Evolutionary conservation across 2,329 filamentous ascomycete genomes (phyloP), one percentile per base, ranked within the genome.

Genomic region (Aspergillus tubingensis): DNA sequence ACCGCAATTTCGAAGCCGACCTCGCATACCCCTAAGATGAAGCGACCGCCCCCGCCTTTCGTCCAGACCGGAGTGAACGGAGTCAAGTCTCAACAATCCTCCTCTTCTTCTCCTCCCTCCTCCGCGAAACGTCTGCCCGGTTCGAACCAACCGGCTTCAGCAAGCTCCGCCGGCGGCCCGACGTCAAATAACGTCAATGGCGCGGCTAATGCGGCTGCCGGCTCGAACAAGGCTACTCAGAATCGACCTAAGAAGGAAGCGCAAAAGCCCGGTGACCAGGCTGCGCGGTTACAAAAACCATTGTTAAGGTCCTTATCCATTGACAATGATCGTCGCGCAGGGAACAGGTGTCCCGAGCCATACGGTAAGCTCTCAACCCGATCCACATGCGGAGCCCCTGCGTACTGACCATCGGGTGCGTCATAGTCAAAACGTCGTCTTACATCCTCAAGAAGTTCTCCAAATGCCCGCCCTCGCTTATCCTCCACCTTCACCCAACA

Each of bases 401-500:
- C 62, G 49, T 59, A 57, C 68, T 65, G 61, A 70, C 47, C 25
- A 27, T 55, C 61, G 59, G 59, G 68, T 44, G 47, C 48, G 62
- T 67, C 58, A 55, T 57, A 92, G 92, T 94, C 47, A 85, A 89
- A 73, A 90, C 88, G 30, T 86, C 88, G 62, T 78, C 84, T 13
- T 91, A 95, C 69, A 92, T 98, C 51, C 82, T 98, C n/a, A 88
- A 86, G 68, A 96, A 93, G 77, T 92, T 89, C 76, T 82, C 81
- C 43, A 86, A 84, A 70, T 83, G 83, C 54, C 86, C 88, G 8
- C 93, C 95, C 0, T 98, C 94, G 3, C 81, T 99, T 23, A 87
- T 94, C 54, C 82, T 99, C 23, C 93, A 97, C 74, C 81, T 99
- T 32, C 88, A 97, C 72, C 84, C 88, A 8, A 92, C 86, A 4